Evolutionary conservation across 495 filamentous ascomycete species (phyloP).

Genomic region (Usnea hakonensis): DNA sequence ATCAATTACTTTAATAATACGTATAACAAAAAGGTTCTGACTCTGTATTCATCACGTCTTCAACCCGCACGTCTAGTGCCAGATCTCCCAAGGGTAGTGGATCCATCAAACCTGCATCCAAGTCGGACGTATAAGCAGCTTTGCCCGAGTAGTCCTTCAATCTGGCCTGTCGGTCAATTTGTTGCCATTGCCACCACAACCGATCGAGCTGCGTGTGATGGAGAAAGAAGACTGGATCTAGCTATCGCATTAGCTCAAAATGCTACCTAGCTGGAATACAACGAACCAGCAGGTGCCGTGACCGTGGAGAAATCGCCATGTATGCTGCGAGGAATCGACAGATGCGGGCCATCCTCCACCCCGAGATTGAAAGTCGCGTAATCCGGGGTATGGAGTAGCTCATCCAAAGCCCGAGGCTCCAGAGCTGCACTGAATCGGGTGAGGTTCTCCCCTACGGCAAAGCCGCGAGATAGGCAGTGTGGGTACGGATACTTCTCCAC

Average conservation of each 20-base stretch:
- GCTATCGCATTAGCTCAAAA: slow-evolving; percentile 7
- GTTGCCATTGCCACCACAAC: slow-evolving; percentile 53
- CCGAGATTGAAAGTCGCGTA: slow-evolving; percentile 20
- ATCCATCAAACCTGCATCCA: background rate
- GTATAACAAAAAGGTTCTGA: background rate
- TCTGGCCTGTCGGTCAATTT: slow-evolving; percentile 27
- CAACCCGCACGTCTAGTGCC: background rate
- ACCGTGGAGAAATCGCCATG: slow-evolving; percentile 21
- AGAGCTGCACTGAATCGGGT: background rate
- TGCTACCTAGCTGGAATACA: background rate
- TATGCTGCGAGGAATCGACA: slow-evolving; percentile 20
- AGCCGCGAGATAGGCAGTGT: slow-evolving; percentile 24
- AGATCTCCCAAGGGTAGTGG: background rate
- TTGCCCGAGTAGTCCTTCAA: background rate
- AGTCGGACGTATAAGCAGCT: background rate
- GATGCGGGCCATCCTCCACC: slow-evolving; percentile 25
- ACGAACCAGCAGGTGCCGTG: slow-evolving; percentile 3
- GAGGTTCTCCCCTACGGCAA: background rate
- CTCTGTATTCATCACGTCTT: background rate
- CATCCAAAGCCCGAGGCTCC: background rate
- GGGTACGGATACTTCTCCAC: slow-evolving; percentile 12
- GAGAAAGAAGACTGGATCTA: slow-evolving; percentile 50
- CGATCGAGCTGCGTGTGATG: slow-evolving; percentile 52
- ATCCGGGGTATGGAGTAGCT: background rate
- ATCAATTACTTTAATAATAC: background rate